Base-by-base conservation (phyloP, 2,329 filamentous ascomycete species). In the Arthrobotrys iridis region DNA sequence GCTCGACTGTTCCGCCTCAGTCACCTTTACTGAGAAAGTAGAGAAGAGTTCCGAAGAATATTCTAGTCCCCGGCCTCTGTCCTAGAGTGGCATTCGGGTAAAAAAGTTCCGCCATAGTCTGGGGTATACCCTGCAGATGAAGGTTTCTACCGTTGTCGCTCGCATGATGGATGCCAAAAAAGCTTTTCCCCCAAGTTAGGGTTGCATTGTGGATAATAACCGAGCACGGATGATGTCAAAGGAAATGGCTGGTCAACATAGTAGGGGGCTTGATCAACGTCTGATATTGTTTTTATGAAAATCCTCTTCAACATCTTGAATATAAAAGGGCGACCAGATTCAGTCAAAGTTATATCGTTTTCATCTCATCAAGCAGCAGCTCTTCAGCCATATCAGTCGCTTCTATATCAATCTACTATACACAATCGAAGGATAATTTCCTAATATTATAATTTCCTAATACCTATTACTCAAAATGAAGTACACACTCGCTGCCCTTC, bases 221-320 rank as follows among this genome's bases (percentile, higher is more conserved):
- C 55, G 52, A 64, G 50, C 35, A 57, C 35, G 40, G 37, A 57
- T 75, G 63, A 75, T 68, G 71, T 68, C 70, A 74, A 67, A 46
- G 41, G 20, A 28, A n/a, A 20, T 45, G 37, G 4, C 6, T n/a
- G 11, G 30, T 41, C 45, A 26, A 57, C n/a, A n/a, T n/a, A n/a
- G n/a, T n/a, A n/a, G n/a, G n/a, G n/a, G 40, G 43, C 41, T 59
- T 20, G 22, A 57, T 26, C 43, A 20, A 52, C 60, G 55, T 65
- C 60, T 52, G 52, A 72, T 13, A 52, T 37, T 60, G 20, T 7
- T 11, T 15, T 24, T 46, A 55, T 33, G 40, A 68, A 59, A 50
- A 63, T 48, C 30, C 15, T 10, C 26, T 63, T 48, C 6, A 45
- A 13, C 45, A 41, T 64, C 28, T 65, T 8, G 46, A 57, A 63